A percentile compares a stretch with the other conserved stretches of the same genome.
phyloP scores from a whole-genome alignment of 2,329 filamentous ascomycete species.

The Penicillium sp. region DNA sequence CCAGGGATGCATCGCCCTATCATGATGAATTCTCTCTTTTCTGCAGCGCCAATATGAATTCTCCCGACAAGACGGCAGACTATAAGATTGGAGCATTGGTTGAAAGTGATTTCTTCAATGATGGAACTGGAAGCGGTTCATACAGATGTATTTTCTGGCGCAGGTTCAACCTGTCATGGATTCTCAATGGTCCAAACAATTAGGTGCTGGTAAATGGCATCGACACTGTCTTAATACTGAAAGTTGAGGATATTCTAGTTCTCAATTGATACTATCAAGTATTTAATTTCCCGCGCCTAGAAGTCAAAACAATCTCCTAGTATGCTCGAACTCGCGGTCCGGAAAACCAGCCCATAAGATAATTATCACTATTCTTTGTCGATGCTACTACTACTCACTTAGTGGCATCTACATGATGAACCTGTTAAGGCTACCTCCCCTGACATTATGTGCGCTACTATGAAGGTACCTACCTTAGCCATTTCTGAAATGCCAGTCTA shows the following conservation, averaged over 20 bases:
- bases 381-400: not conserved
- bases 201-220: not conserved
- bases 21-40: conserved; percentile 35
- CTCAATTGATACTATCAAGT: not conserved
- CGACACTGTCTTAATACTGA: not conserved
- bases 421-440: no score
- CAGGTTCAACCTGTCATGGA: conserved; percentile 5
- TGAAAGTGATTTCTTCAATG: conserved; percentile 7
- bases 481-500: no score
- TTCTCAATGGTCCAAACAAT: not conserved
- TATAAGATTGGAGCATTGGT: conserved; percentile 7
- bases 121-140: not conserved
- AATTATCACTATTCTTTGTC: not conserved
- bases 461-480: no score
- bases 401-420: no score
- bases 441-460: no score
- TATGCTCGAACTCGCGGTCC: no score
- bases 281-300: not conserved
- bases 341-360: not conserved
- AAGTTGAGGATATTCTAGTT: not conserved
- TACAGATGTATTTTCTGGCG: conserved; percentile 1
- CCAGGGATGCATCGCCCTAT: conserved; percentile 12
- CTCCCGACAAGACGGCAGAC: conserved; percentile 25
- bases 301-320: no score
- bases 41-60: conserved; percentile 37